A percentile compares a stretch with the other conserved stretches of the same genome.
These are phyloP conservation scores for Arachis hypogaea DNA, from an alignment of 306 rosid species.

Conservation along the genomic window DNA sequence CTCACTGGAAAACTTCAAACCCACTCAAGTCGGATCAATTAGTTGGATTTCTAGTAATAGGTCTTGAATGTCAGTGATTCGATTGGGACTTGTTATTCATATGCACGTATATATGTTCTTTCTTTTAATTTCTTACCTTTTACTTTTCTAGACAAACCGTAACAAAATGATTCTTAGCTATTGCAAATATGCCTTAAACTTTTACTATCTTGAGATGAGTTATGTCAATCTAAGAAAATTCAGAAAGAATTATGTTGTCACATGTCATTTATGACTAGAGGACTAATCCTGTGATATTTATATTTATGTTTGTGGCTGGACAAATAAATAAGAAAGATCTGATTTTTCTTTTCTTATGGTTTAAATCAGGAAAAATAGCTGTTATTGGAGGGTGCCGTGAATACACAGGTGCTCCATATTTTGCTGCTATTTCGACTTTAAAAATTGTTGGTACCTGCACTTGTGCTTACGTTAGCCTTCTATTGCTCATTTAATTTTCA, in stretches of 20 bases:
- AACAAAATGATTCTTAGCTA: neutral
- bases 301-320: neutral
- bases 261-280: too few relatives aligned
- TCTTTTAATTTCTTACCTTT: neutral
- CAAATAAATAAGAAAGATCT: slow-evolving; percentile 22
- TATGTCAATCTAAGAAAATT: neutral
- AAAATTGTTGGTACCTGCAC: slow-evolving; percentile 64
- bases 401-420: slow-evolving; percentile 97
- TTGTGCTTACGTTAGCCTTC: neutral
- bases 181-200: slow-evolving; percentile 6
- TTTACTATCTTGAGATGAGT: slow-evolving; percentile 7
- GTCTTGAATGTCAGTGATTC: too few relatives aligned
- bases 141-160: neutral
- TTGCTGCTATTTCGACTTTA: slow-evolving; percentile 91
- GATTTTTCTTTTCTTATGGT: slow-evolving; percentile 35
- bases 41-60: too few relatives aligned
- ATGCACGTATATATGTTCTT: neutral
- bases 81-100: too few relatives aligned
- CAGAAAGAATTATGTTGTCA: too few relatives aligned
- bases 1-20: too few relatives aligned
- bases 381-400: slow-evolving; percentile 97
- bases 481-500: neutral
- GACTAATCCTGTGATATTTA: too few relatives aligned
- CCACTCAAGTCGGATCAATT: too few relatives aligned
- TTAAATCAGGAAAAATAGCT: slow-evolving; percentile 78